Evolutionary conservation across 1,284 basidiomycete species (phyloP).

Genomic region (Malassezia caprae): DNA sequence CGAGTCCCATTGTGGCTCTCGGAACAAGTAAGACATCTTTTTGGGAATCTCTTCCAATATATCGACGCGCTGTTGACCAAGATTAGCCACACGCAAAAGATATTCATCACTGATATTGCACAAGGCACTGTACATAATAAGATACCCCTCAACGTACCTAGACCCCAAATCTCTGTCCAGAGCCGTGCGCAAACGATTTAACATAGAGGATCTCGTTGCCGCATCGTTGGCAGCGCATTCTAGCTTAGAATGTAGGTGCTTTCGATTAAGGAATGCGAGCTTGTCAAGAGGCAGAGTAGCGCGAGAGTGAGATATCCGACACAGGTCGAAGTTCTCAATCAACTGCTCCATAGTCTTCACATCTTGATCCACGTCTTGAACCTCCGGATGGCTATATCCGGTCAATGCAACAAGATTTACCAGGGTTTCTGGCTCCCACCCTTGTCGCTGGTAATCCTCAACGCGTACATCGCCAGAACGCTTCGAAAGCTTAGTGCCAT

Average conservation of each 20-base stretch:
- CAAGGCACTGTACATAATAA: neutral
- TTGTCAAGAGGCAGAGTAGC: slow-evolving; percentile 35
- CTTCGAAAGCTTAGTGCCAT: slow-evolving; percentile 91
- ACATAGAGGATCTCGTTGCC: neutral
- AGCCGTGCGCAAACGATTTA: slow-evolving; percentile 7
- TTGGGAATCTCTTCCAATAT: slow-evolving; percentile 4
- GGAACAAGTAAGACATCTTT: slow-evolving; percentile 6
- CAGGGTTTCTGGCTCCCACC: slow-evolving; percentile 81
- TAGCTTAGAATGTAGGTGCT: slow-evolving; percentile 30
- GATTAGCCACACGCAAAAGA: slow-evolving; percentile 4
- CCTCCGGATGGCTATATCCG: slow-evolving; percentile 60
- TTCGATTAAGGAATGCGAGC: slow-evolving; percentile 35
- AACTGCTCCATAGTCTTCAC: slow-evolving; percentile 34
- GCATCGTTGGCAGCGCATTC: slow-evolving; percentile 7
- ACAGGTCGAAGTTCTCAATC: slow-evolving; percentile 26
- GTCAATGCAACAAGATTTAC: slow-evolving; percentile 87
- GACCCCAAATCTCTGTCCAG: neutral
- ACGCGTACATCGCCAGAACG: slow-evolving; percentile 80
- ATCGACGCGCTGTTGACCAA: slow-evolving; percentile 12
- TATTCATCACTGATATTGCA: neutral
- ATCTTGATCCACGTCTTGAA: slow-evolving; percentile 20
- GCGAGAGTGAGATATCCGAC: slow-evolving; percentile 33
- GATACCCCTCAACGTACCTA: neutral
- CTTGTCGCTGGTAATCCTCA: slow-evolving; percentile 68
- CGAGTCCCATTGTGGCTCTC: slow-evolving; percentile 5